Evolutionary conservation across 202 grass and related monocot species (phyloP).

Genomic region (Brachypodium distachyon): DNA sequence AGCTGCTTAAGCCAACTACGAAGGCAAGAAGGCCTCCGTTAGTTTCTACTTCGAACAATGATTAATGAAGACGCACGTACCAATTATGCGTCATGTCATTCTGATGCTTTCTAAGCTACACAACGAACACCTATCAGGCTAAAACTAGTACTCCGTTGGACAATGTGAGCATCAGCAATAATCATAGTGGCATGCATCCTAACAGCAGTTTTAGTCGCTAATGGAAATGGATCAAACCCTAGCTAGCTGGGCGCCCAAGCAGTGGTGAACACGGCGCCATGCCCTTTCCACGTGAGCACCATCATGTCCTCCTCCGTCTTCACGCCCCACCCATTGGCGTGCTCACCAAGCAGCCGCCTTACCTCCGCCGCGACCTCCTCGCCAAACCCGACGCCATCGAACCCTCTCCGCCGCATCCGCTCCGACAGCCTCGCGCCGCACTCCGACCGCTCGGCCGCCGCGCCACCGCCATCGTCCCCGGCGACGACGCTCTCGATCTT

Average conservation of each 20-base stretch:
- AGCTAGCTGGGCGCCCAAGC: slow-evolving; percentile 29
- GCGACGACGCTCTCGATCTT: slow-evolving; percentile 73
- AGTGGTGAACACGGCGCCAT: slow-evolving; percentile 45
- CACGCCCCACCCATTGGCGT: slow-evolving; percentile 54
- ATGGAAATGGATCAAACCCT: background rate
- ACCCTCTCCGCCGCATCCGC: slow-evolving; percentile 38
- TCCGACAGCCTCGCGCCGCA: slow-evolving; percentile 19
- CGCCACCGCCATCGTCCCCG: slow-evolving; percentile 26
- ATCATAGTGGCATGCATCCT: background rate
- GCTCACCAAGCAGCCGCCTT: slow-evolving; percentile 41
- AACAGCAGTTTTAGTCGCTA: background rate
- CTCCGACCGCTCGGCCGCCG: slow-evolving; percentile 48
- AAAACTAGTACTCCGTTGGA: background rate
- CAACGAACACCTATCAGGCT: background rate
- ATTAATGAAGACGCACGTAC: background rate
- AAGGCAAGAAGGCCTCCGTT: background rate
- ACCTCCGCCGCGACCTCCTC: slow-evolving; percentile 40
- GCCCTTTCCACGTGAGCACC: slow-evolving; percentile 66
- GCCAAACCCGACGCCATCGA: slow-evolving; percentile 17
- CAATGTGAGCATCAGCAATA: too few species aligned
- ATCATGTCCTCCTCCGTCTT: slow-evolving; percentile 60
- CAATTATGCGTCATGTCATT: background rate
- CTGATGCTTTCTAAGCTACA: slow-evolving; percentile 10
- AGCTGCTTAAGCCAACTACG: background rate
- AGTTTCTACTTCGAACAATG: background rate